A percentile compares a stretch with the other conserved stretches of the same genome.
Evolutionary conservation across 345 rosid species (phyloP).

Genomic region (Moringa oleifera): DNA sequence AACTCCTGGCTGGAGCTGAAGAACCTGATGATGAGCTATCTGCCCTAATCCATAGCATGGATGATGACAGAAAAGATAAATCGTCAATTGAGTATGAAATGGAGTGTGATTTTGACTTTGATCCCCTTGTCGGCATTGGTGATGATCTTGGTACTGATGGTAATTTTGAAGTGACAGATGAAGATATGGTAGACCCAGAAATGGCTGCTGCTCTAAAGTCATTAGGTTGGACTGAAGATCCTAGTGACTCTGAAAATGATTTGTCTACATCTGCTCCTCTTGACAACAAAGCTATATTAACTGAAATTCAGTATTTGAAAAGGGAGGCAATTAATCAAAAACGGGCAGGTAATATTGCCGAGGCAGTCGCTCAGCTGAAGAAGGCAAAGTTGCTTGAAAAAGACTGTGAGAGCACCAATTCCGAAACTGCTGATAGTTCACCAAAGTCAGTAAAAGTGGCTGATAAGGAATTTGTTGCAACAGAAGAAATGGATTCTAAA

Average conservation of each 20-base stretch:
- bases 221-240: conserved; percentile 79
- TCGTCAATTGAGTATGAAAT: conserved; percentile 33
- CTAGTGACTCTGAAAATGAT: conserved; percentile 25
- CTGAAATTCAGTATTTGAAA: conserved; percentile 53
- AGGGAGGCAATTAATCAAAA: conserved; percentile 60
- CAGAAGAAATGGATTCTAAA: conserved; percentile 25
- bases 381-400: conserved; percentile 70
- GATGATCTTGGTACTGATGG: conserved; percentile 51
- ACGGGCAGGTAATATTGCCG: conserved; percentile 49
- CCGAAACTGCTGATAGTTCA: conserved; percentile 22
- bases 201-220: conserved; percentile 63
- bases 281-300: conserved; percentile 35
- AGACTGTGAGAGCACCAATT: conserved; percentile 37
- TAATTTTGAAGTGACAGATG: conserved; percentile 72
- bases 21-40: conserved; percentile 94
- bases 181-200: conserved; percentile 83
- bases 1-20: conserved; percentile 64
- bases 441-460: conserved; percentile 11
- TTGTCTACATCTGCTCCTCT: conserved; percentile 18
- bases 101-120: conserved; percentile 31
- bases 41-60: conserved; percentile 54
- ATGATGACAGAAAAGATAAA: conserved; percentile 49
- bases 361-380: conserved; percentile 69
- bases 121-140: conserved; percentile 37
- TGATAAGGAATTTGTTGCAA: conserved; percentile 14